Conservation (phyloP, 192 early-diverging fungal species). For the Ambispora gerdemannii region DNA sequence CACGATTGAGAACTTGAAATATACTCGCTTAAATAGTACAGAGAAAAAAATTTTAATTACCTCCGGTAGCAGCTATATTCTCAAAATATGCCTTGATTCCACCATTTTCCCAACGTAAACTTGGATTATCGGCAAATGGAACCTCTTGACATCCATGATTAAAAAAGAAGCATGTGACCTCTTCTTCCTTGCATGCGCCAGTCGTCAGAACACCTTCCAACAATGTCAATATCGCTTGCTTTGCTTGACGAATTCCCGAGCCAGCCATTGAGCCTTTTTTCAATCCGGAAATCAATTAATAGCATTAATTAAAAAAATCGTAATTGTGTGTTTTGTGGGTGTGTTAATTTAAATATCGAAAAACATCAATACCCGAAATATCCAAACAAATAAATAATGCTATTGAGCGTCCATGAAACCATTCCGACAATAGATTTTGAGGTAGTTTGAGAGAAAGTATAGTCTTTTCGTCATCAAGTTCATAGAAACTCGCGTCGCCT, state of each 20-base stretch:
- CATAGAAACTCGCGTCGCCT: background rate
- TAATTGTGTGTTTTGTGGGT: background rate
- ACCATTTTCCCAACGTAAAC: constrained; percentile 23
- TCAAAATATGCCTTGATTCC: constrained; percentile 31
- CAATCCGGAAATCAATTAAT: constrained; percentile 9
- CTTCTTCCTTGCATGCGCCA: constrained; percentile 6
- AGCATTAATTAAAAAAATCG: background rate
- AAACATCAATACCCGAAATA: constrained; percentile 6
- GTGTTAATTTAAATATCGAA: background rate
- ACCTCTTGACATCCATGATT: constrained; percentile 28
- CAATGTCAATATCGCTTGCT: constrained; percentile 34
- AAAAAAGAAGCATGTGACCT: constrained; percentile 38
- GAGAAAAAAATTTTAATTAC: too few relatives aligned
- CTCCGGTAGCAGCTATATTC: constrained; percentile 31
- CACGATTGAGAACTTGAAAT: too few relatives aligned
- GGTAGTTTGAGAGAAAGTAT: background rate
- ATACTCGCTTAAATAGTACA: too few relatives aligned
- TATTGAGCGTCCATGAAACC: constrained; percentile 17
- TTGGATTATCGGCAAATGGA: constrained; percentile 17
- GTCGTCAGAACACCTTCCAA: constrained; percentile 32
- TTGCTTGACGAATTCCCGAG: constrained; percentile 36
- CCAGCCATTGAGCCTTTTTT: constrained; percentile 46
- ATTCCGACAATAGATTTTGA: background rate
- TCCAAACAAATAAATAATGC: constrained; percentile 22
- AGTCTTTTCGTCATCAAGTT: background rate